These are phyloP conservation scores for Alternaria solani DNA, from an alignment of 2,329 filamentous ascomycete species.

Conservation along the genomic window DNA sequence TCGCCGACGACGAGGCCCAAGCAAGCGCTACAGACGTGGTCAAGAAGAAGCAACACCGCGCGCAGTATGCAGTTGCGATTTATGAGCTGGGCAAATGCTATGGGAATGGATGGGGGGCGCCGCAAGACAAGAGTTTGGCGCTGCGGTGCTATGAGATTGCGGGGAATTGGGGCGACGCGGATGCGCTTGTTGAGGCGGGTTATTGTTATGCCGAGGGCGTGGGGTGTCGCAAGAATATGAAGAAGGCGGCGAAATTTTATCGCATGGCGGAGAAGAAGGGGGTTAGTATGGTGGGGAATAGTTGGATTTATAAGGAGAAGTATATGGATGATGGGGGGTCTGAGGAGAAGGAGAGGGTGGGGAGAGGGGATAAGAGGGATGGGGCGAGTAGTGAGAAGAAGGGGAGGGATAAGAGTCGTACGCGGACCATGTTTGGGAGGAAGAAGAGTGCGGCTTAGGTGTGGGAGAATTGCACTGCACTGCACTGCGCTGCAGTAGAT, in stretches of 20 bases:
- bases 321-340: slow-evolving; percentile 70
- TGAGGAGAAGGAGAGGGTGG: slow-evolving; percentile 52
- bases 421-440: slow-evolving; percentile 75
- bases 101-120: slow-evolving; percentile 97
- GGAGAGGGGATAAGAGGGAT: slow-evolving; percentile 44
- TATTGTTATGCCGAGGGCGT: slow-evolving; percentile 96
- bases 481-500: no score
- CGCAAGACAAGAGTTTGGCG: slow-evolving; percentile 87
- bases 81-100: slow-evolving; percentile 97
- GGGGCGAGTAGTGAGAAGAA: slow-evolving; percentile 62
- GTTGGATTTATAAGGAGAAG: slow-evolving; percentile 98
- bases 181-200: slow-evolving; percentile 91
- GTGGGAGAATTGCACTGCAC: no score
- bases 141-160: slow-evolving; percentile 96
- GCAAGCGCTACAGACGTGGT: slow-evolving; percentile 67
- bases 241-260: slow-evolving; percentile 91
- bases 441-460: slow-evolving; percentile 57
- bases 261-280: slow-evolving; percentile 90
- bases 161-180: slow-evolving; percentile 91
- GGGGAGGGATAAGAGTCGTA: slow-evolving; percentile 76
- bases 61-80: slow-evolving; percentile 92
- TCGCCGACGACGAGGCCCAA: slow-evolving; percentile 80
- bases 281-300: slow-evolving; percentile 97
- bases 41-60: slow-evolving; percentile 83
- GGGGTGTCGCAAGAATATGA: slow-evolving; percentile 94